Evolutionary conservation across 805 yeast species (phyloP).

Genomic region (Yamadazyma paraphyllophila): DNA sequence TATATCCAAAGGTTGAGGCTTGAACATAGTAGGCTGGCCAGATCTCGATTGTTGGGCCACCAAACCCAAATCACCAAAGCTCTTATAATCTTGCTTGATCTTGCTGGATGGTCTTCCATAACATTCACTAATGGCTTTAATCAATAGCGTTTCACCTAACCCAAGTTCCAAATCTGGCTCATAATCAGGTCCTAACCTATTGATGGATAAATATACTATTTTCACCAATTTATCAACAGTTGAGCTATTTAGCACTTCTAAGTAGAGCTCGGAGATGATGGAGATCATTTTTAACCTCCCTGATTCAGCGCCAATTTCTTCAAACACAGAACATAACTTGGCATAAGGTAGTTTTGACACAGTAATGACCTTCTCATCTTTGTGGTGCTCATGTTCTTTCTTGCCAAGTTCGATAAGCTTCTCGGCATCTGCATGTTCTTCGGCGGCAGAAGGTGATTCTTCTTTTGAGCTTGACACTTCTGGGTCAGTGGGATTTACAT

Average conservation of each 20-base stretch:
- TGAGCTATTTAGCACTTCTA: slow-evolving; percentile 52
- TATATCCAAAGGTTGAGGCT: slow-evolving; percentile 77
- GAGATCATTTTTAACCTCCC: slow-evolving; percentile 81
- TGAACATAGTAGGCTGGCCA: slow-evolving; percentile 90
- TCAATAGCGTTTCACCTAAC: slow-evolving; percentile 82
- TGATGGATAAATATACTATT: slow-evolving; percentile 81
- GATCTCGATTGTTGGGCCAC: slow-evolving; percentile 83
- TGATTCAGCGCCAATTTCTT: slow-evolving; percentile 73
- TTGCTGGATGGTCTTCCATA: slow-evolving; percentile 78
- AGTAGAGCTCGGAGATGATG: slow-evolving; percentile 69
- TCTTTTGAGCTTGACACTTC: neutral
- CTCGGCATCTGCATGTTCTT: slow-evolving; percentile 1
- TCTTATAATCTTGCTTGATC: slow-evolving; percentile 70
- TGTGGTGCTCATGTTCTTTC: slow-evolving; percentile 11
- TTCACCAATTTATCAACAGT: slow-evolving; percentile 52
- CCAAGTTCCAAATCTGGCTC: slow-evolving; percentile 89
- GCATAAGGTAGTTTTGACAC: slow-evolving; percentile 28
- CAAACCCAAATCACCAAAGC: slow-evolving; percentile 85
- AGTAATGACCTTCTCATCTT: slow-evolving; percentile 3
- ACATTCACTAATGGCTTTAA: slow-evolving; percentile 86
- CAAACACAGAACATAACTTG: slow-evolving; percentile 63
- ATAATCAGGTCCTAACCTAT: slow-evolving; percentile 91
- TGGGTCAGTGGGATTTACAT: neutral
- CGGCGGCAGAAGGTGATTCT: neutral
- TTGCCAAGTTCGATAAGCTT: slow-evolving; percentile 14